Conservation (phyloP, 805 yeast species). For the Candida nitratophila region DNA sequence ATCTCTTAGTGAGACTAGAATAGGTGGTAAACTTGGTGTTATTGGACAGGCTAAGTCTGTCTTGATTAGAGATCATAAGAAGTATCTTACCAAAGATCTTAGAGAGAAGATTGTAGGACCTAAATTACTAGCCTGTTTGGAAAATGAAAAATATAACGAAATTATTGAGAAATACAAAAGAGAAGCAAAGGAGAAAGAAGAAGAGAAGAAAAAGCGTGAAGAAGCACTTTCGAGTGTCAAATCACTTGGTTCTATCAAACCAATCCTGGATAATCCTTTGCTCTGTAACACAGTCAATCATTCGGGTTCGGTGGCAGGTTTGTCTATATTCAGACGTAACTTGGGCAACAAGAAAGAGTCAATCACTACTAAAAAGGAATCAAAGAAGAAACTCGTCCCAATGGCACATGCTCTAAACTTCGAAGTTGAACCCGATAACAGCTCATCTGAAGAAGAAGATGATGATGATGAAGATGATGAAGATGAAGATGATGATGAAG, state of each 20-base stretch:
- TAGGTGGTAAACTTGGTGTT: slow-evolving; percentile 26
- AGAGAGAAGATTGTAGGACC: slow-evolving; percentile 70
- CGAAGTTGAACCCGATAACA: slow-evolving; percentile 27
- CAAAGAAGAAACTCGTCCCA: slow-evolving; percentile 30
- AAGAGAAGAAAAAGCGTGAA: slow-evolving; percentile 10
- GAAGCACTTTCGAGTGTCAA: slow-evolving; percentile 6
- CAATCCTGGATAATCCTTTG: neutral
- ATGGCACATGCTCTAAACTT: slow-evolving; percentile 50
- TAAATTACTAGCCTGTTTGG: slow-evolving; percentile 50
- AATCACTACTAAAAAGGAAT: no score
- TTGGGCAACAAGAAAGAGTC: no score
- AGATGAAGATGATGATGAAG: slow-evolving; percentile 18
- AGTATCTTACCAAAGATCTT: slow-evolving; percentile 61
- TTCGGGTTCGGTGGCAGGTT: slow-evolving; percentile 13
- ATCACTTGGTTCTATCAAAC: neutral
- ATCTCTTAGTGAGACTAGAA: slow-evolving; percentile 17
- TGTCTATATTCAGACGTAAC: slow-evolving; percentile 40
- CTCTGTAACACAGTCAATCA: slow-evolving; percentile 15
- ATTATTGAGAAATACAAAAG: slow-evolving; percentile 27
- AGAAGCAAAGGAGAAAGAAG: slow-evolving; percentile 20
- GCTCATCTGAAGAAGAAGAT: slow-evolving; percentile 18
- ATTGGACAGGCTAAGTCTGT: slow-evolving; percentile 52
- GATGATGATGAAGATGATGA: slow-evolving; percentile 10
- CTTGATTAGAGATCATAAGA: slow-evolving; percentile 57
- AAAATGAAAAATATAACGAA: slow-evolving; percentile 52